Base-by-base conservation (phyloP, 805 yeast genomes). In the Candida nemodendra region DNA sequence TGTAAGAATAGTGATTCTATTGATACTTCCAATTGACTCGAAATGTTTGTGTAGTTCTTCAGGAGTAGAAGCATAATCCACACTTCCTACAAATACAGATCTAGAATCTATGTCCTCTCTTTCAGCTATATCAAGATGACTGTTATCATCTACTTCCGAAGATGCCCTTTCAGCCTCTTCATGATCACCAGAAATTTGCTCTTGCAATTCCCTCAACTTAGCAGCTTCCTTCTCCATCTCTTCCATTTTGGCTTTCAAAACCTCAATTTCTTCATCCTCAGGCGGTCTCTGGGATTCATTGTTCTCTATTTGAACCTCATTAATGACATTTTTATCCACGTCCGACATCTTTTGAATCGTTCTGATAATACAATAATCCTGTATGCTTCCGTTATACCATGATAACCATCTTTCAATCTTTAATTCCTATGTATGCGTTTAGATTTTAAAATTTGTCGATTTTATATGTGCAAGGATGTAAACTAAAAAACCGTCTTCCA, bases 31-130 rank as follows among this genome's bases (percentile, higher is more conserved):
- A 32, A 79, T 78, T 3, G 73, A 57, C 37, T 78, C 72, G 61
- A 87, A 88, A 51, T 79, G 84, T 43, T 79, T 72, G 51, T 85
- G 91, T 26, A 88, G 68, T 50, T 87, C 95, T 48, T 81, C 81
- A 18, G 95, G 90, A 6, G 86, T 78, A 13, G 90, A 63, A 9
- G 75, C 81, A 57, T 82, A 86, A 55, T 87, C 95, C 18, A 88
- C 93, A 51, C 84, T 85, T 3, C 95, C 95, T 17, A 87, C 89
- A 61, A 79, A 88, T 16, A 88, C 71, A 4, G 89, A 80, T 45
- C 89, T 74, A 4, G 83, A 69, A 57, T 87, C 95, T n/a, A 80
- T 72, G 38, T 81, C 89, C 48, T 74, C 76, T 52, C 74, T 77
- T 41, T 59, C 61, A 11, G 56, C 53, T 18, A 54, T 46, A 27